Percentiles rank a stretch among this genome's conserved stretches.
phyloP scores from a whole-genome alignment of 2,329 filamentous ascomycete genomes.

The Zymoseptoria tritici region DNA sequence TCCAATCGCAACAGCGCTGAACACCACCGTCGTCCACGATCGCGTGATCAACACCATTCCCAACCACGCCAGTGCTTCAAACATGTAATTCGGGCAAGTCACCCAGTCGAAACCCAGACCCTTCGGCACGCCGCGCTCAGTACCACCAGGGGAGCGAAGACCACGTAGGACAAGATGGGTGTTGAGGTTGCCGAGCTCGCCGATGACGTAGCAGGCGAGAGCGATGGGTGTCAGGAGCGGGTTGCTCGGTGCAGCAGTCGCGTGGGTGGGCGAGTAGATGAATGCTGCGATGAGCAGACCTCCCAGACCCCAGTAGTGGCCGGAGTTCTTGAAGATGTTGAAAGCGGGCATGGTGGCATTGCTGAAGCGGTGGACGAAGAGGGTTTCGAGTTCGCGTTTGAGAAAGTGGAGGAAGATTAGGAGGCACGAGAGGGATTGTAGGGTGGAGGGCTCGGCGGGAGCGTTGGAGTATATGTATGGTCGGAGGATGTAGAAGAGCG shows the following conservation, averaged over 20 bases:
- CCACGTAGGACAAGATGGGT: constrained; percentile 72
- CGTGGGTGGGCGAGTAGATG: constrained; percentile 70
- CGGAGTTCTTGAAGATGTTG: constrained; percentile 93
- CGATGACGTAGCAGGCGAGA: constrained; percentile 63
- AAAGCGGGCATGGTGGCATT: constrained; percentile 82
- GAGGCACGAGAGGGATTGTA: constrained; percentile 65
- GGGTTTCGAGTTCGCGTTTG: constrained; percentile 91
- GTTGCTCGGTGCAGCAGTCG: constrained; percentile 51
- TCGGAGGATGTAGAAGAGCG: constrained; percentile 61
- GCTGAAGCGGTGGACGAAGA: constrained; percentile 93
- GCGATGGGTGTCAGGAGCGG: constrained; percentile 57
- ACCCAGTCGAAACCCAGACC: constrained; percentile 80
- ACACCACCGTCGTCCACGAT: constrained; percentile 69
- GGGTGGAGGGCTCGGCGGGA: constrained; percentile 46
- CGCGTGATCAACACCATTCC: constrained; percentile 73
- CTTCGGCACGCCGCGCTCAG: constrained; percentile 77
- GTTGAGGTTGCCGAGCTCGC: constrained; percentile 72
- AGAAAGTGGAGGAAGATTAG: constrained; percentile 78
- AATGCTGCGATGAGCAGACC: constrained; percentile 76
- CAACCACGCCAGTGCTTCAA: constrained; percentile 79
- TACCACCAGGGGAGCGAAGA: constrained; percentile 70
- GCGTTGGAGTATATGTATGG: constrained; percentile 60
- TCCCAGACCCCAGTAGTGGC: constrained; percentile 84
- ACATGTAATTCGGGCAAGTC: constrained; percentile 96
- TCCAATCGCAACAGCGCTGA: constrained; percentile 61